A percentile compares a stretch with the other conserved stretches of the same genome.
Evolutionary conservation across 2,329 filamentous ascomycete species (phyloP).

Genomic region (Calcarisporium arbuscula): DNA sequence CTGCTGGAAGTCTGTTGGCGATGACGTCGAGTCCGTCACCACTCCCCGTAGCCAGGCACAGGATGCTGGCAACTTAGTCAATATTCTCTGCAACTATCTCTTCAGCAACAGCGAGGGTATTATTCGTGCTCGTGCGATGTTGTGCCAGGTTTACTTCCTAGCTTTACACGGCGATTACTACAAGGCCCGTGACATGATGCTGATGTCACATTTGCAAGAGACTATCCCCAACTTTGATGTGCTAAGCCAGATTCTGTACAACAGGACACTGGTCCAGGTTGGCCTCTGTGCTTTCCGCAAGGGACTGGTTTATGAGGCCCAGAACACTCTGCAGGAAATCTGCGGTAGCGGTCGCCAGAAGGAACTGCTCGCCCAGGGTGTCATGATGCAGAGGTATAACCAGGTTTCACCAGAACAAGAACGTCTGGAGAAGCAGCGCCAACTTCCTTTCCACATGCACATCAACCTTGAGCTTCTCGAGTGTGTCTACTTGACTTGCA

Average conservation of each 20-base stretch:
- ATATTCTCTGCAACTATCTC: constrained; percentile 87
- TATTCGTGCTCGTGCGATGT: constrained; percentile 90
- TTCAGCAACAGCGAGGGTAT: constrained; percentile 94
- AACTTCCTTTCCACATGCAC: constrained; percentile 99
- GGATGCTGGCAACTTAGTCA: constrained; percentile 71
- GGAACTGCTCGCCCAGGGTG: constrained; percentile 93
- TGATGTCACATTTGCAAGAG: constrained; percentile 99
- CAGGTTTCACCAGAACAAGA: constrained; percentile 98
- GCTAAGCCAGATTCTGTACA: constrained; percentile 96
- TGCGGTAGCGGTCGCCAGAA: constrained; percentile 97
- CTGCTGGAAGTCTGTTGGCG: constrained; percentile 76
- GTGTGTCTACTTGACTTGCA: constrained; percentile 97
- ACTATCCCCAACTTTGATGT: constrained; percentile 96
- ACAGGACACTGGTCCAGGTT: constrained; percentile 94
- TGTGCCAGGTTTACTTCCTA: constrained; percentile 98
- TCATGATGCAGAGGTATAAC: constrained; percentile 95
- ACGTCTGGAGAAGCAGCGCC: constrained; percentile 91
- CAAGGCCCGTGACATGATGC: constrained; percentile 95
- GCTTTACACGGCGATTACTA: constrained; percentile 98
- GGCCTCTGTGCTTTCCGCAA: constrained; percentile 97
- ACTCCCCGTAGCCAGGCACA: constrained; percentile 64
- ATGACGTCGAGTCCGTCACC: constrained; percentile 66
- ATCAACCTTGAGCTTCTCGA: constrained; percentile 98
- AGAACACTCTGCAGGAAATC: constrained; percentile 96
- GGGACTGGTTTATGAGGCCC: constrained; percentile 92